These are phyloP conservation scores for Phytophthora vignae DNA, from an alignment of 352 stramenopile genomes.

Conservation along the genomic window DNA sequence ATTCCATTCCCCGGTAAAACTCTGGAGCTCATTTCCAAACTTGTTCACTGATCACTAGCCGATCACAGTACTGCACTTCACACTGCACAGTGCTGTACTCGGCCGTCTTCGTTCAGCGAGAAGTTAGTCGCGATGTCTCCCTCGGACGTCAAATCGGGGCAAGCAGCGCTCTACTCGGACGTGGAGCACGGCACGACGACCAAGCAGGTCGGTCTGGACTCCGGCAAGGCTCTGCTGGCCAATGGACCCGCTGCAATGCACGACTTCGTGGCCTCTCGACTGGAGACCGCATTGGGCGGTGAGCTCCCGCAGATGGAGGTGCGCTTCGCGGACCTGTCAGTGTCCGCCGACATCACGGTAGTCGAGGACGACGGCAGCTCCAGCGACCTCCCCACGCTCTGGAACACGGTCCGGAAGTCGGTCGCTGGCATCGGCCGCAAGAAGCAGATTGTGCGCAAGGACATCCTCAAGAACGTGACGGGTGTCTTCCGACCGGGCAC, in stretches of 20 bases:
- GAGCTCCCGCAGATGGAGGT: conserved; percentile 69
- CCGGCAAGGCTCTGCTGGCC: conserved; percentile 38
- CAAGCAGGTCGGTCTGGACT: conserved; percentile 37
- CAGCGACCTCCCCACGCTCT: conserved; percentile 52
- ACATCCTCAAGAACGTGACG: conserved; percentile 44
- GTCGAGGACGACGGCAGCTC: conserved; percentile 30
- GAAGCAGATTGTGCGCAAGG: conserved; percentile 32
- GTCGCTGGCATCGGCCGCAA: conserved; percentile 36
- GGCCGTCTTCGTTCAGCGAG: conserved; percentile 1
- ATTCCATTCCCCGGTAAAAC: not conserved
- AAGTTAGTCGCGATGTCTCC: not conserved
- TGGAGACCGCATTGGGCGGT: conserved; percentile 48
- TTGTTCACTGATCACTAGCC: not conserved
- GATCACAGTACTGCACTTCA: not conserved
- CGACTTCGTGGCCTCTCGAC: conserved; percentile 42
- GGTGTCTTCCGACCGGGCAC: conserved; percentile 45
- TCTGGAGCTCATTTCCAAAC: conserved; percentile 6
- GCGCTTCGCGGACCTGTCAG: conserved; percentile 56
- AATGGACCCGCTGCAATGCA: conserved; percentile 52
- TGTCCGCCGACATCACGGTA: conserved; percentile 54
- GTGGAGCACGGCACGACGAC: conserved; percentile 18
- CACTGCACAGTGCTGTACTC: too few relatives aligned
- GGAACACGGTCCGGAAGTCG: conserved; percentile 51
- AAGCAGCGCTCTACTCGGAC: conserved; percentile 6
- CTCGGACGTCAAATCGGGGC: not conserved